Base-by-base conservation (phyloP, 805 yeast species). In the Wickerhamiella australiensis region DNA sequence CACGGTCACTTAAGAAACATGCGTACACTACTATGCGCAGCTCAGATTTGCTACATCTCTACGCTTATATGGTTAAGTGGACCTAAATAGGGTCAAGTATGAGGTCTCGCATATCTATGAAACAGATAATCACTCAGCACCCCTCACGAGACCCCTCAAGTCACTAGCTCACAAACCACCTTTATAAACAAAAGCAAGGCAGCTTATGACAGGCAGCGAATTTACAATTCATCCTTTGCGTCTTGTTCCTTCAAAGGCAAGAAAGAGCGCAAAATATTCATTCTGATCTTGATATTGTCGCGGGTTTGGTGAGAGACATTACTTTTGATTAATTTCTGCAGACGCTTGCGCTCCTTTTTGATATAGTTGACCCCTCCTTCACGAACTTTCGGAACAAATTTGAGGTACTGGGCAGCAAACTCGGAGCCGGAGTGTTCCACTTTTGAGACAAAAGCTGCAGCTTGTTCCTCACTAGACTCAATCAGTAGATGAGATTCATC, bases 241-340 rank as follows among this genome's bases (percentile, higher is more conserved):
- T 33, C 51, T 33, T 5, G 13, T 15, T 40, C 51, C 35, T 21
- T 37, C 11, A 12, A 36, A 12, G 46, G 49, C 22, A 44, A 3
- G 55, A 69, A 65, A 33, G 62, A 58, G 46, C 58, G 59, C 53
- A 79, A 63, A 35, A 79, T 68, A 57, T 81, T 81, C 47, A 70
- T 55, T 58, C 81, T 70, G 58, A 69, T 69, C 53, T 65, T 64
- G 59, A 79, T 67, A 51, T 72, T 69, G 57, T 81, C 87, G 17
- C 65, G 62, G 36, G 75, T 70, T n/a, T 59, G 65, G 9, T 62
- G 59, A 35, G 64, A 64, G 47, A 78, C 56, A 42, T 65, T 61
- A 13, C 66, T 67, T 27, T 43, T 42, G 35, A 79, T 52, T 23
- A 79, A 64, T 22, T 64, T 65, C 8, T 61, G 56, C 46, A 80